Evolutionary conservation across 495 filamentous ascomycete genomes (phyloP).

Genomic region (Tuber magnatum): DNA sequence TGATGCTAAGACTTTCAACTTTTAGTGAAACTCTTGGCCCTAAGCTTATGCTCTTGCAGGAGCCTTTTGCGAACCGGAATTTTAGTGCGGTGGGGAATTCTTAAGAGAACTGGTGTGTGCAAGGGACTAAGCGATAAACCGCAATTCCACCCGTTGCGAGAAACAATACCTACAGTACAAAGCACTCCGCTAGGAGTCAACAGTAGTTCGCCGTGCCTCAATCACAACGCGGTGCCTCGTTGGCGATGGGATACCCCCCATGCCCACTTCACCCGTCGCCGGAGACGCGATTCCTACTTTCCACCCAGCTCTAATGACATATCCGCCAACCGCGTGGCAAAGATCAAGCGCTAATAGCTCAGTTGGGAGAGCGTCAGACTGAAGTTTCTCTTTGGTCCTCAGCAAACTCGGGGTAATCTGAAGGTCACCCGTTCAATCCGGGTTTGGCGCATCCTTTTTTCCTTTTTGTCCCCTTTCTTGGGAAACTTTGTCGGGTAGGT

Average conservation of each 20-base stretch:
- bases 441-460: conserved; percentile 27
- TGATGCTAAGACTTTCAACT: neutral
- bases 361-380: conserved; percentile 31
- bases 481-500: too few relatives aligned
- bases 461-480: neutral
- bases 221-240: neutral
- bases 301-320: neutral
- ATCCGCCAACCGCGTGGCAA: neutral
- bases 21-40: neutral
- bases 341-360: conserved; percentile 23
- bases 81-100: neutral
- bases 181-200: neutral
- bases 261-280: neutral
- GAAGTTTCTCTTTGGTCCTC: conserved; percentile 12
- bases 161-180: neutral
- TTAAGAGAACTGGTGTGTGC: neutral
- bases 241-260: neutral
- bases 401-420: conserved; percentile 14
- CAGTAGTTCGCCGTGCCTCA: neutral
- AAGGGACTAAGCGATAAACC: neutral
- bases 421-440: conserved; percentile 29
- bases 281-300: neutral
- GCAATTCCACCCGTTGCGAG: neutral
- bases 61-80: neutral
- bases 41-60: neutral